Evolutionary conservation across 176 grass and related monocot genomes (phyloP).

Genomic region (Carex scoparia): DNA sequence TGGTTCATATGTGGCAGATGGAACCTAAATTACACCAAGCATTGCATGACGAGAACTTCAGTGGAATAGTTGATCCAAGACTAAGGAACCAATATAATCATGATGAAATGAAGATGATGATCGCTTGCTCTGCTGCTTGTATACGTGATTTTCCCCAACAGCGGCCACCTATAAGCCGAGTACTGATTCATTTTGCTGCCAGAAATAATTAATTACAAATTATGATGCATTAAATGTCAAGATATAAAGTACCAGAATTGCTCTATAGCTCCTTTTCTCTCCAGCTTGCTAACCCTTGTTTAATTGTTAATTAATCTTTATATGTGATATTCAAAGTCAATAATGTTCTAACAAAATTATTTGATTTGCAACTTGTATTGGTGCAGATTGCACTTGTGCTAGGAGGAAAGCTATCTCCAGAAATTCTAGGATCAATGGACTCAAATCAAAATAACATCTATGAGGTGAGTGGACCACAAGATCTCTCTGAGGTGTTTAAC

Average conservation of each 20-base stretch:
- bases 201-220: neutral
- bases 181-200: neutral
- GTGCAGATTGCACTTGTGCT: conserved; percentile 1
- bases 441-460: neutral
- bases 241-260: neutral
- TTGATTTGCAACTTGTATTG: neutral
- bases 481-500: neutral
- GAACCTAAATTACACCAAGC: neutral
- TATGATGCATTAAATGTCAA: neutral
- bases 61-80: neutral
- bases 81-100: neutral
- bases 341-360: neutral
- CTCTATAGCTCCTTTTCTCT: neutral
- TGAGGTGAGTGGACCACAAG: neutral
- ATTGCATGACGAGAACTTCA: neutral
- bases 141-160: neutral
- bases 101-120: conserved; percentile 4
- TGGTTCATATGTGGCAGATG: neutral
- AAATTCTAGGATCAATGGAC: neutral
- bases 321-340: neutral
- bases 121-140: neutral
- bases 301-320: neutral
- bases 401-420: neutral
- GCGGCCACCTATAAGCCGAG: neutral
- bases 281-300: neutral